Percentiles rank a stretch among this genome's conserved stretches.
phyloP scores from a whole-genome alignment of 352 stramenopile species.

The Globisporangium emineosum region DNA sequence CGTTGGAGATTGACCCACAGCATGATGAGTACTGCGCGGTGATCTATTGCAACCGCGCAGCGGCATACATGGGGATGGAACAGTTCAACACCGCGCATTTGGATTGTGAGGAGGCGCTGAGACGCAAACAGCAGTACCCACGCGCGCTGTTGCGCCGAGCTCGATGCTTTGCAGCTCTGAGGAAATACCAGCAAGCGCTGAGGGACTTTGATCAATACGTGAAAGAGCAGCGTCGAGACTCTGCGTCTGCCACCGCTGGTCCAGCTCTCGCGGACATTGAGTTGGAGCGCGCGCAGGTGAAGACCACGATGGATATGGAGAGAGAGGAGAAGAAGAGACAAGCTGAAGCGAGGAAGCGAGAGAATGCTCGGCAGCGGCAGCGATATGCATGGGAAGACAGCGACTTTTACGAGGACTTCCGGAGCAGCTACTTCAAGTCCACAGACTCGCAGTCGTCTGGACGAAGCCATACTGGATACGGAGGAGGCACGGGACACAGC shows the following conservation, averaged over 20 bases:
- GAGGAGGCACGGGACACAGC: background rate
- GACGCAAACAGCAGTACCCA: conserved; percentile 55
- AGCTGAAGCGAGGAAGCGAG: conserved; percentile 39
- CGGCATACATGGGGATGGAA: conserved; percentile 72
- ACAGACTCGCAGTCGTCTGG: conserved; percentile 1
- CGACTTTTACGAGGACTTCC: conserved; percentile 52
- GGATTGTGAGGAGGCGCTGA: conserved; percentile 73
- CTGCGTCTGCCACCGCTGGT: background rate
- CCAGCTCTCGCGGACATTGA: conserved; percentile 30
- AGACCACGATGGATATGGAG: conserved; percentile 41
- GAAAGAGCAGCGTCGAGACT: conserved; percentile 33
- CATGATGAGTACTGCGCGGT: conserved; percentile 77
- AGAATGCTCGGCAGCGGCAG: conserved; percentile 25
- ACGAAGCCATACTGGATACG: background rate
- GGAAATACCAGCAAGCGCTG: conserved; percentile 56
- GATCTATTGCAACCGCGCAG: conserved; percentile 81
- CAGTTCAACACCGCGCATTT: conserved; percentile 60
- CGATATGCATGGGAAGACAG: conserved; percentile 47
- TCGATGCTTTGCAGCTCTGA: conserved; percentile 59
- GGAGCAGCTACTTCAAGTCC: conserved; percentile 20
- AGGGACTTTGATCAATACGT: conserved; percentile 79
- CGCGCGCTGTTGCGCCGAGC: conserved; percentile 64
- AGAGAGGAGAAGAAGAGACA: conserved; percentile 34
- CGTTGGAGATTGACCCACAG: conserved; percentile 53
- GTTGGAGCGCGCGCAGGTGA: conserved; percentile 47